Base-by-base conservation (phyloP, 805 yeast species). In the Brettanomyces nanus region DNA sequence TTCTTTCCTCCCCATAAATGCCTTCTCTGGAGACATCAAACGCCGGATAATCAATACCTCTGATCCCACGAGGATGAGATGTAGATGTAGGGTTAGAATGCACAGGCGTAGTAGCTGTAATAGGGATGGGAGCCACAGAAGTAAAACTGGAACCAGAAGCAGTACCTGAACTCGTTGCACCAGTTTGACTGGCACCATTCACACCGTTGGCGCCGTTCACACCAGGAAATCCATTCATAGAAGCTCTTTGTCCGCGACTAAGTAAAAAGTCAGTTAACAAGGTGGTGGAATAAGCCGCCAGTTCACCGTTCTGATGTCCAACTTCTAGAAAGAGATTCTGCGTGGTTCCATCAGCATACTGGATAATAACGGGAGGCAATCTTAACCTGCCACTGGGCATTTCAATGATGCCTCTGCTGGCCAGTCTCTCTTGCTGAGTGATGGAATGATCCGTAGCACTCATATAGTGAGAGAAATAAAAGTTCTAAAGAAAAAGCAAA, bases 21-120 rank as follows among this genome's bases (percentile, higher is more conserved):
- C 63, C 63, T 9, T 53, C 53, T 22, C 52, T 42, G 1, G 64
- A 54, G 13, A 58, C 62, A 38, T 59, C 66, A 42, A 60, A 60
- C 1, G 63, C 62, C 5, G 66, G 65, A 36, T 44, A 56, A 36
- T 61, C 65, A 13, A 60, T 18, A 2, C 65, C 64, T 29, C 63
- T 48, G n/a, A 54, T 39, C 1, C 57, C 58, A 18, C 28, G 10
- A 19, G 19, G 28, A 35, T 2, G 26, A 18, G 11, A 11, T 7
- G 10, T 11, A 23, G 26, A 7, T 11, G 26, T 11, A 23, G 26
- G 10, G 11, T 11, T 11, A 11, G 26, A 23, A 23, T 7, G 14
- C 17, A n/a, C 17, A 4, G 26, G 31, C 17, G 35, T 23, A 5
- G 36, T 14, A 30, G 29, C 13, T 7, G 7, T 23, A 9, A 23